phyloP scores from a whole-genome alignment of 768 basidiomycete genomes.

The Naganishia friedmannii region DNA sequence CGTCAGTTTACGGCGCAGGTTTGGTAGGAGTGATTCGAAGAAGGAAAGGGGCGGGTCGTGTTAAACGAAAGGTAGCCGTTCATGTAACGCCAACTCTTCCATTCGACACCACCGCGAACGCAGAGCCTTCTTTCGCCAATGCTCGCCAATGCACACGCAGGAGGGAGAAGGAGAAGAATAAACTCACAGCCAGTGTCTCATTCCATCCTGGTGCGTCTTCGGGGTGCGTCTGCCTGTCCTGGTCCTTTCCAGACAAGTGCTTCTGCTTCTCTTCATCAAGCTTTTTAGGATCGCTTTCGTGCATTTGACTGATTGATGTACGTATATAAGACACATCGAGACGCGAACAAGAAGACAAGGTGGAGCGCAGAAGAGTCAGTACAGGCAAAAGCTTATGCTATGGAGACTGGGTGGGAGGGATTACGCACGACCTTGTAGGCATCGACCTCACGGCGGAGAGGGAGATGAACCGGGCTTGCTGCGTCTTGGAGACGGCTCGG shows the following conservation, averaged over 20 bases:
- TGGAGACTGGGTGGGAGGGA: not conserved
- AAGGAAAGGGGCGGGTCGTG: not conserved
- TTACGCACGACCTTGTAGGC: not conserved
- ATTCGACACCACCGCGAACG: not conserved
- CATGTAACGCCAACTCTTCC: too few species aligned
- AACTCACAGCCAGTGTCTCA: constrained; percentile 48
- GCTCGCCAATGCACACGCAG: too few species aligned
- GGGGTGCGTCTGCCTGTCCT: constrained; percentile 35
- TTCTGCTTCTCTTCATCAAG: constrained; percentile 25
- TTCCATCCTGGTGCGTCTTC: constrained; percentile 51
- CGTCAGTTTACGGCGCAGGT: not conserved
- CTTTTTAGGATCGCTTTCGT: not conserved
- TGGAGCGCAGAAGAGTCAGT: not conserved
- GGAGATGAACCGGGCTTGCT: not conserved
- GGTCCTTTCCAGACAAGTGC: constrained; percentile 10
- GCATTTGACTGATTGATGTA: constrained; percentile 11
- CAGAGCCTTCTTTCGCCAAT: too few species aligned
- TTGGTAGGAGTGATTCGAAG: not conserved
- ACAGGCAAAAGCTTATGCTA: not conserved
- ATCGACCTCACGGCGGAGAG: constrained; percentile 5
- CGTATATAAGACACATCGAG: not conserved
- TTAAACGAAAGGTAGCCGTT: too few species aligned
- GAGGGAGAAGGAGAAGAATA: too few species aligned
- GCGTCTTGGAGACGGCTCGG: constrained; percentile 8
- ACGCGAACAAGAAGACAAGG: not conserved